Base-by-base conservation (phyloP, 129 eudicot genomes). In the Flaveria linearis region DNA sequence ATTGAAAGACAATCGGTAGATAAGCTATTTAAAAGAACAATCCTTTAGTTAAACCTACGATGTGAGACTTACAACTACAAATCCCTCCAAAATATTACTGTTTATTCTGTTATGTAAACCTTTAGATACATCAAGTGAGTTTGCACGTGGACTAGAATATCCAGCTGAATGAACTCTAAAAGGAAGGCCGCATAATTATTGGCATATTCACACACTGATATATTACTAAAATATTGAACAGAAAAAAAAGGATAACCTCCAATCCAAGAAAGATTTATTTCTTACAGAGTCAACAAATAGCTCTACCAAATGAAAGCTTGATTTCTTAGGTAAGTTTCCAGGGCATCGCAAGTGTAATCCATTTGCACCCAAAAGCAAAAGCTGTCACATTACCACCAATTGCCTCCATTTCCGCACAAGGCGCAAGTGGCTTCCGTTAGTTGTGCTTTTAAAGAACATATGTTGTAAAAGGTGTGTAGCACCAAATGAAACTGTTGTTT, bases 261-360 rank as follows among this genome's bases (percentile, higher is more conserved):
- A 88, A 23, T 93, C 96, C 78, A 90, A 72, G 83, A 87, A 93
- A 18, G 87, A 97, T 75, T 96, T 97, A 55, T 93, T 93, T 79
- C 97, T 88, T 16, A 86, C 93, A 72, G 73, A 82, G 78, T 93
- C 97, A 82, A 88, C 83, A 73, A 93, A 97, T 56, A 93, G 82
- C 76, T 90, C 97, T 5, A 90, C 98, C 97, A 90, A 90, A 71
- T 90, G 86, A 68, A 97, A 97, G 33, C n/a, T n/a, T n/a, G n/a
- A n/a, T n/a, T n/a, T n/a, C n/a, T n/a, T n/a, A 85, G 87, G 72
- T 93, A 88, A 43, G 90, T 84, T 75, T 82, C 90, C 49, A 90
- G 68, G 36, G 96, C 98, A 88, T 90, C 96, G 79, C 69, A 87
- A 11, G 91, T 80, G 81, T 90, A 93, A 50, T 84, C 73, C 91